phyloP scores from a whole-genome alignment of 176 grass and related monocot species.

The Rhynchospora tenuis region DNA sequence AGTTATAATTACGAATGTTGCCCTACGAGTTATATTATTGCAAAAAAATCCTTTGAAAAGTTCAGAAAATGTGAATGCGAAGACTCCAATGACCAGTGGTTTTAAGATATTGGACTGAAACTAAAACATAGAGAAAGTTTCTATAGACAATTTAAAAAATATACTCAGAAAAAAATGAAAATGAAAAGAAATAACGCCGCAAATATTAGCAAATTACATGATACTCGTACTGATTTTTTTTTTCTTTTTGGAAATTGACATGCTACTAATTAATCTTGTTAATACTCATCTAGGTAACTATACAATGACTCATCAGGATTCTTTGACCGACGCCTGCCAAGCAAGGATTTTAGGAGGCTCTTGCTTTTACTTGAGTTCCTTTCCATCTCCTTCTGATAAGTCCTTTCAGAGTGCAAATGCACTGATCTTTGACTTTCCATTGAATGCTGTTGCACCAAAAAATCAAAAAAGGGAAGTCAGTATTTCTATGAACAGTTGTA shows the following conservation, averaged over 20 bases:
- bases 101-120: not conserved
- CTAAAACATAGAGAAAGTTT: slow-evolving; percentile 1
- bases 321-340: slow-evolving; percentile 61
- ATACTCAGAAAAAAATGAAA: not conserved
- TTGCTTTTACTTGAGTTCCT: slow-evolving; percentile 56
- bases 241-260: not conserved
- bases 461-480: not conserved
- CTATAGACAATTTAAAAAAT: slow-evolving; percentile 22
- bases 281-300: slow-evolving; percentile 93
- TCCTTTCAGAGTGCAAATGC: slow-evolving; percentile 37
- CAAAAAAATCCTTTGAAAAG: not conserved
- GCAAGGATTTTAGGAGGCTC: slow-evolving; percentile 78
- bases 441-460: slow-evolving; percentile 1
- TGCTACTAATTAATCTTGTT: slow-evolving; percentile 7
- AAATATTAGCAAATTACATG: not conserved
- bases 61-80: not conserved
- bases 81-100: not conserved
- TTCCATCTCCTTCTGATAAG: slow-evolving; percentile 41
- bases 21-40: not conserved
- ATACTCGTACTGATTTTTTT: not conserved
- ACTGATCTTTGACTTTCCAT: slow-evolving; percentile 48
- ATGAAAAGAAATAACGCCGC: not conserved
- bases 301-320: slow-evolving; percentile 69
- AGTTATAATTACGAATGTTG: not conserved
- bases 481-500: not conserved